phyloP scores from a whole-genome alignment of 768 basidiomycete species.

The Tylopilus cervinicoccineus region DNA sequence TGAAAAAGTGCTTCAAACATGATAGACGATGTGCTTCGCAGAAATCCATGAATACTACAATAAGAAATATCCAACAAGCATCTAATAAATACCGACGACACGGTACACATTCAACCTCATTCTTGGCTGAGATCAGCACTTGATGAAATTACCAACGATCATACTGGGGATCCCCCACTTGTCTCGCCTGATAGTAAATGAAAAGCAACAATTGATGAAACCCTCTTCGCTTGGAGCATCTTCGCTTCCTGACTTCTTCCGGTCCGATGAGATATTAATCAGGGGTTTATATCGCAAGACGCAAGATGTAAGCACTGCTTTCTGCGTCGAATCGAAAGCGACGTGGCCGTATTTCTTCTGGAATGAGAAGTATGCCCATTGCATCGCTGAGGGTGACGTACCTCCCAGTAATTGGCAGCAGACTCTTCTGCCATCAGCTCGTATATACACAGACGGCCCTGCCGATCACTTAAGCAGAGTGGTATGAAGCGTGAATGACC shows the following conservation, averaged over 20 bases:
- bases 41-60: constrained; percentile 11
- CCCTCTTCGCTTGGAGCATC: constrained; percentile 55
- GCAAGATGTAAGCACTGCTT: constrained; percentile 90
- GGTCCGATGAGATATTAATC: constrained; percentile 38
- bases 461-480: constrained; percentile 2
- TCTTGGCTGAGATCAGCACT: constrained; percentile 38
- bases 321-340: constrained; percentile 88
- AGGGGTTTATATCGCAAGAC: constrained; percentile 77
- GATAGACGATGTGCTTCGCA: background rate
- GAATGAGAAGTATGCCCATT: background rate
- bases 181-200: constrained; percentile 83
- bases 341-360: constrained; percentile 91
- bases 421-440: constrained; percentile 98
- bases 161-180: constrained; percentile 86
- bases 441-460: constrained; percentile 93
- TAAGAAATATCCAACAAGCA: constrained; percentile 8
- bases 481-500: background rate
- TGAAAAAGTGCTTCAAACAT: background rate
- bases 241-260: constrained; percentile 28
- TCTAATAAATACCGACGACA: constrained; percentile 8
- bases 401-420: constrained; percentile 98
- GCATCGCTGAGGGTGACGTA: constrained; percentile 26
- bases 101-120: background rate
- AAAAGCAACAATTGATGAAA: constrained; percentile 84
- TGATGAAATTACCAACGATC: constrained; percentile 89